A percentile compares a stretch with the other conserved stretches of the same genome.
Conservation (phyloP, 495 filamentous ascomycete species). For the Penicillium egyptiacum region DNA sequence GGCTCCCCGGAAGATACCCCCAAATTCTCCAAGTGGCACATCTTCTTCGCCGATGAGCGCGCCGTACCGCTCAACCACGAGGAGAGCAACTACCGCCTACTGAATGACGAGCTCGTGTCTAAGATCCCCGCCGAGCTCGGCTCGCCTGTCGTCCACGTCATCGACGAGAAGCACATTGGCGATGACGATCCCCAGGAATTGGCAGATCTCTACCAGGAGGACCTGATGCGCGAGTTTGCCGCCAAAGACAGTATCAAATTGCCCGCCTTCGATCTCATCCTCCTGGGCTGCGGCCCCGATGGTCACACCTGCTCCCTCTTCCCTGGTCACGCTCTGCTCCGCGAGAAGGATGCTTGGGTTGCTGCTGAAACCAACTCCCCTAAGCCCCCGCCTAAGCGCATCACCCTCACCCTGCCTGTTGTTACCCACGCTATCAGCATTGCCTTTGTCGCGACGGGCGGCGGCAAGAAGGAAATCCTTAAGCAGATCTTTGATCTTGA, state of each 20-base stretch:
- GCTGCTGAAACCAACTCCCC: constrained; percentile 86
- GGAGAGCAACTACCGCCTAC: constrained; percentile 89
- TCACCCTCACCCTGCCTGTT: constrained; percentile 89
- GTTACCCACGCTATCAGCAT: constrained; percentile 79
- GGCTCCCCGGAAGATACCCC: constrained; percentile 60
- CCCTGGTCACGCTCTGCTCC: constrained; percentile 80
- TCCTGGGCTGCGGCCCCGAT: constrained; percentile 92
- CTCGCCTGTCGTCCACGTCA: constrained; percentile 71
- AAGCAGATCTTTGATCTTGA: constrained; percentile 85
- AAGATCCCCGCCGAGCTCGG: constrained; percentile 71
- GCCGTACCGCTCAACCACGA: constrained; percentile 85
- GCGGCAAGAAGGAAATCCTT: constrained; percentile 84
- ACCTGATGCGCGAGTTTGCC: constrained; percentile 79
- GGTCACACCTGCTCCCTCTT: constrained; percentile 97
- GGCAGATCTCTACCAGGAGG: constrained; percentile 89
- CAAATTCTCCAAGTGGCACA: constrained; percentile 86
- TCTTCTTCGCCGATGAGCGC: constrained; percentile 98
- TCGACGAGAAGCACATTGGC: constrained; percentile 68
- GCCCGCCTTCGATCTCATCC: constrained; percentile 89
- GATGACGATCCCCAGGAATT: constrained; percentile 88
- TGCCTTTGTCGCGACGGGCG: constrained; percentile 89
- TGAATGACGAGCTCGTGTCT: constrained; percentile 83
- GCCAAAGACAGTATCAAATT: constrained; percentile 84
- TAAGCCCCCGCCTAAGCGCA: constrained; percentile 87
- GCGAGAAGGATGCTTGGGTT: constrained; percentile 91